Conservation (phyloP, 805 yeast genomes). For the Scheffersomyces coipomensis region DNA sequence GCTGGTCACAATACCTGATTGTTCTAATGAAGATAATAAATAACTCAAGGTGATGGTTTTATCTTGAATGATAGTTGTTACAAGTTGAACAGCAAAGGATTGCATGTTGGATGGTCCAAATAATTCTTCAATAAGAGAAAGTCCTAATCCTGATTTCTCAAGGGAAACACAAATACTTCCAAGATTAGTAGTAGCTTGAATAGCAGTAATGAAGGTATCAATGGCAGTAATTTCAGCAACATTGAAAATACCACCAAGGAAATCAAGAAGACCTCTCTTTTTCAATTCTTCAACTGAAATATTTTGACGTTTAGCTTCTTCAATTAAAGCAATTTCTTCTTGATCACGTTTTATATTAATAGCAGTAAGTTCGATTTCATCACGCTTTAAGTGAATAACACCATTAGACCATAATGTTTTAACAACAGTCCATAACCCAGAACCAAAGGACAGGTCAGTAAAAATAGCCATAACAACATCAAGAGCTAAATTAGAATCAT, state of each 20-base stretch:
- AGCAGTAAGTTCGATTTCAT: background rate
- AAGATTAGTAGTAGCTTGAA: constrained; percentile 7
- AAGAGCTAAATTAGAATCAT: constrained; percentile 10
- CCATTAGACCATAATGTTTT: constrained; percentile 7
- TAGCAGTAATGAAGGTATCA: constrained; percentile 3
- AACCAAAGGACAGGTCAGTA: constrained; percentile 5
- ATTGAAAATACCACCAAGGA: constrained; percentile 5
- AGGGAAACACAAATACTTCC: constrained; percentile 8
- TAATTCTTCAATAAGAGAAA: constrained; percentile 9
- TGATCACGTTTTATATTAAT: background rate
- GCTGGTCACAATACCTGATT: constrained; percentile 5
- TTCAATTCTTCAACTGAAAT: background rate
- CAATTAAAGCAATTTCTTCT: background rate
- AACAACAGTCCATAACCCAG: constrained; percentile 6
- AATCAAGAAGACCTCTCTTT: constrained; percentile 9
- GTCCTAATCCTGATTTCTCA: constrained; percentile 13
- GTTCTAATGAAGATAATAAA: constrained; percentile 5
- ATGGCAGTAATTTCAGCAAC: constrained; percentile 1
- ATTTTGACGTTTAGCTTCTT: background rate
- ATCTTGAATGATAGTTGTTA: constrained; percentile 3
- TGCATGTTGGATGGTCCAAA: constrained; percentile 9
- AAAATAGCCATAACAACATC: constrained; percentile 10
- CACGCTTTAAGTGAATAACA: constrained; percentile 3
- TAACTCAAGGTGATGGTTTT: constrained; percentile 5
- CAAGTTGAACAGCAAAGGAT: constrained; percentile 7